Base-by-base conservation (phyloP, 768 basidiomycete genomes). In the Amanita pallidorosea region DNA sequence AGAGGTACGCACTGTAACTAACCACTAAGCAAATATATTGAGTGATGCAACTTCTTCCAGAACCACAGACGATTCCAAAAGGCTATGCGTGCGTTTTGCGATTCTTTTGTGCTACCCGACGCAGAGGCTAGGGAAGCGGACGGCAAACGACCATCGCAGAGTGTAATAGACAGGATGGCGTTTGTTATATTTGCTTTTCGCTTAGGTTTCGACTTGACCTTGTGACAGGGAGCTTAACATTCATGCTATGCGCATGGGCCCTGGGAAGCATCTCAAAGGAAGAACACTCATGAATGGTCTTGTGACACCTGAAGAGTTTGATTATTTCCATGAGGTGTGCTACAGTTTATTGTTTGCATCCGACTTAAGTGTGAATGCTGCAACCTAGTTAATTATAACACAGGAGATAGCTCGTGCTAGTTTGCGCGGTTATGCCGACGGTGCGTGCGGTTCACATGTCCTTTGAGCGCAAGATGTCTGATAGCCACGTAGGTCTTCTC, bases 201-300 rank as follows among this genome's bases (percentile, higher is more conserved):
- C 12, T 59, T 75, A 78, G 34, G 18, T 80, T 12, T 78, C 75
- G 55, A 12, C 79, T 78, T 66, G 72, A 80, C 57, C 76, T 75
- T 64, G 15, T 20, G 23, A 18, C 45, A 85, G 83, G 20, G 80
- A 75, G 29, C 34, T 80, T 34, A 81, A 90, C 57, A 56, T 96
- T 42, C 85, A 91, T 60, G 86, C 90, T 12, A 96, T 98, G 94
- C 80, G 92, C 27, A 67, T 94, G 69, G 95, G 95, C 18, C 95
- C 95, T 7, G 92, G 91, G 18, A 91, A 92, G 63, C 93, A 97
- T 59, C 76, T 98, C 9, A 74, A 85, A 63, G 94, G 94, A 4
- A 75, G 79, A 13, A 76, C 67, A 9, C 70, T 99, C n/a, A 83
- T 92, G 75, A 80, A 77, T 48, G 94, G 90, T 2, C 62, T 84